Percentiles rank a stretch among this genome's conserved stretches.
Conservation (phyloP, 495 filamentous ascomycete species). For the Neurospora sp. region DNA sequence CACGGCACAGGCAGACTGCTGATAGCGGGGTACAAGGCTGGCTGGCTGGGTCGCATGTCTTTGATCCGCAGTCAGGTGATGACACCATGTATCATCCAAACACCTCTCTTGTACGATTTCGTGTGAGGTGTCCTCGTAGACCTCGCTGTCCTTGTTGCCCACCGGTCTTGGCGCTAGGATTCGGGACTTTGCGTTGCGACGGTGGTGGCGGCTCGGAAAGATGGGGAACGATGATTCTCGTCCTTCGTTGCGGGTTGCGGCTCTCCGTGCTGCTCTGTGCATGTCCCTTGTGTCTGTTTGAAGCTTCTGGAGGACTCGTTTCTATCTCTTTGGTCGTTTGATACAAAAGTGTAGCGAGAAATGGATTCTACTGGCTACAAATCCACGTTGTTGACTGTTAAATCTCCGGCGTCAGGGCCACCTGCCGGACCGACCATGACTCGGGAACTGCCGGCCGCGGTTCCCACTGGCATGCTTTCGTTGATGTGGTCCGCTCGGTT, state of each 20-base stretch:
- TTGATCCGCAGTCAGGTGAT: constrained; percentile 20
- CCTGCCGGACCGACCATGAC: not conserved
- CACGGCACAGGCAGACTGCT: not conserved
- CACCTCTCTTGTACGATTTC: not conserved
- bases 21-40: not conserved
- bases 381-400: not conserved
- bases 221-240: not conserved
- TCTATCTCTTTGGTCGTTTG: not conserved
- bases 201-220: not conserved
- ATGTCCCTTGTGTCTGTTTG: not conserved
- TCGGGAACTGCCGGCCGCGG: not conserved
- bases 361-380: not conserved
- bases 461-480: not conserved
- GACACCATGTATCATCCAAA: constrained; percentile 19
- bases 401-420: not conserved
- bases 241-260: not conserved
- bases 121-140: not conserved
- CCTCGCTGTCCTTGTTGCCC: not conserved
- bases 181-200: not conserved
- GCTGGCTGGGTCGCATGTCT: not conserved
- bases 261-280: not conserved
- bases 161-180: not conserved
- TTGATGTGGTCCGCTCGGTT: not conserved
- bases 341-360: not conserved
- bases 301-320: not conserved